These are phyloP conservation scores for Fusarium protoensiforme DNA, from an alignment of 2,329 filamentous ascomycete genomes.

Conservation along the genomic window DNA sequence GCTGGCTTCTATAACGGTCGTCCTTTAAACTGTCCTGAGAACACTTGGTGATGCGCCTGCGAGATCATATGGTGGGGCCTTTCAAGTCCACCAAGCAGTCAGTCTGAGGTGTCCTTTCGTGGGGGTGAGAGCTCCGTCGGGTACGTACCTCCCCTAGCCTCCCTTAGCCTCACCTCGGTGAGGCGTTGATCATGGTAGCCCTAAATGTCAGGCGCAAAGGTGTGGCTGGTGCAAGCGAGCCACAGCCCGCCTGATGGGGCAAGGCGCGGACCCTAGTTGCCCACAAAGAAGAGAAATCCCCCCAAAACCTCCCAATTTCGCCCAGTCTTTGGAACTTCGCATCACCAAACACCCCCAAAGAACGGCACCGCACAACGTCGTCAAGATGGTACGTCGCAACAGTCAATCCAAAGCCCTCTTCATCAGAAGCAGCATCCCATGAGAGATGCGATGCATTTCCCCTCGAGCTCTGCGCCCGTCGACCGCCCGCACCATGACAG, in stretches of 20 bases:
- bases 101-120: slow-evolving; percentile 33
- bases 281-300: slow-evolving; percentile 58
- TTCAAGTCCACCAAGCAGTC: slow-evolving; percentile 12
- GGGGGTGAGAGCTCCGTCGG: slow-evolving; percentile 30
- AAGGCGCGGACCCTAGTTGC: slow-evolving; percentile 53
- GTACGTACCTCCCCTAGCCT: slow-evolving; percentile 32
- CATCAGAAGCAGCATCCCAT: slow-evolving; percentile 12
- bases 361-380: slow-evolving; percentile 58
- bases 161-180: slow-evolving; percentile 36
- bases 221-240: slow-evolving; percentile 42
- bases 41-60: slow-evolving; percentile 44
- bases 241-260: slow-evolving; percentile 46
- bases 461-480: slow-evolving; percentile 37
- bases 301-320: slow-evolving; percentile 56
- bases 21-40: slow-evolving; percentile 40
- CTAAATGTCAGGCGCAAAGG: slow-evolving; percentile 34
- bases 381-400: slow-evolving; percentile 59
- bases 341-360: slow-evolving; percentile 55
- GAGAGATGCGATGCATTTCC: slow-evolving; percentile 9
- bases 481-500: slow-evolving; percentile 47
- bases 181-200: slow-evolving; percentile 37
- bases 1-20: slow-evolving; percentile 20
- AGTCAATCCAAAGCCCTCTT: slow-evolving; percentile 30
- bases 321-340: slow-evolving; percentile 50
- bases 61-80: slow-evolving; percentile 44